These are phyloP conservation scores for Trametes polyzona DNA, from an alignment of 1,284 basidiomycete genomes.

Conservation along the genomic window DNA sequence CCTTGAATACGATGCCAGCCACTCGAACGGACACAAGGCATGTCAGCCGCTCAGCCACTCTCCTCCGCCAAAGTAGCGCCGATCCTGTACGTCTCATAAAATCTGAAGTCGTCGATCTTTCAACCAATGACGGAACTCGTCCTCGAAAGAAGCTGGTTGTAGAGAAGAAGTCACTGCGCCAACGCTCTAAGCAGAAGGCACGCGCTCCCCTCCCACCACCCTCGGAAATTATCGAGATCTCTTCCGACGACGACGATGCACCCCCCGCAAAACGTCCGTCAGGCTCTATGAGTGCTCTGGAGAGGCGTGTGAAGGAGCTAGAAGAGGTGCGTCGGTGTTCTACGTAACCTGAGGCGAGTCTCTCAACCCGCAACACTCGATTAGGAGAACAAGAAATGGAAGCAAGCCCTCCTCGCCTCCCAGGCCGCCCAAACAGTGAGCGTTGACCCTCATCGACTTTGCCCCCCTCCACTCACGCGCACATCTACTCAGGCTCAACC, in stretches of 20 bases:
- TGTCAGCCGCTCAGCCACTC: slow-evolving; percentile 15
- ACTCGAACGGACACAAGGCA: slow-evolving; percentile 15
- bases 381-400: slow-evolving; percentile 22
- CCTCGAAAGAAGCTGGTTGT: slow-evolving; percentile 13
- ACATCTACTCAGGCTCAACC: neutral
- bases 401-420: neutral
- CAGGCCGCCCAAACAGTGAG: neutral
- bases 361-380: neutral
- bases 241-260: slow-evolving; percentile 41
- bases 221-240: slow-evolving; percentile 32
- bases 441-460: too few species aligned
- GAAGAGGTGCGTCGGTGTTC: slow-evolving; percentile 25
- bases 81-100: slow-evolving; percentile 14
- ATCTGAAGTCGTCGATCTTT: slow-evolving; percentile 3
- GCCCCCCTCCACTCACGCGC: too few species aligned
- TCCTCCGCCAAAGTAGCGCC: slow-evolving; percentile 1
- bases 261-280: slow-evolving; percentile 7
- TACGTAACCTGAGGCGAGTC: neutral
- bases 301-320: slow-evolving; percentile 25
- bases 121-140: slow-evolving; percentile 14
- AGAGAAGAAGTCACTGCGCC: slow-evolving; percentile 12
- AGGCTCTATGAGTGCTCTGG: slow-evolving; percentile 1
- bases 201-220: slow-evolving; percentile 17
- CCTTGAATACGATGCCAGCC: slow-evolving; percentile 18
- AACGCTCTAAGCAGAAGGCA: slow-evolving; percentile 23